Base-by-base conservation (phyloP, 768 basidiomycete species). In the Suillus weaverae region DNA sequence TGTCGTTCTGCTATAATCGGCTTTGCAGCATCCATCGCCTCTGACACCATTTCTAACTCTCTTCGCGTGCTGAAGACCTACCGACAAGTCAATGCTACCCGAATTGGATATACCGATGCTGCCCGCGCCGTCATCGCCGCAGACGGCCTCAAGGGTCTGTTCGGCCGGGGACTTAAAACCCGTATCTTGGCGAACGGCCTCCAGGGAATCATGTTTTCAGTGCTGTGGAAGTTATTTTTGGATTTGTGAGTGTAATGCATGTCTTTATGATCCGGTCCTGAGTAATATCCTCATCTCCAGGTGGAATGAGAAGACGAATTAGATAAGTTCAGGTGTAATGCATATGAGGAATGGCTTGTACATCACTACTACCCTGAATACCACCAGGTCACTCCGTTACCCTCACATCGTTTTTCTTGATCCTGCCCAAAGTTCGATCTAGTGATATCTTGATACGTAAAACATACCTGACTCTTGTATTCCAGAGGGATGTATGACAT, bases 61-160 rank as follows among this genome's bases (percentile, higher is more conserved):
- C 80, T 99, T 2, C 86, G 94, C 22, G 96, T 99, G 3, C 78
- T 99, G 72, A 99, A 98, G 84, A 98, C 97, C 0, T 98, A 97
- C 77, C 81, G 96, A 18, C 97, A 99, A 74, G 94, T 96, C 38
- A 87, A 95, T 72, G 89, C 90, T 66, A 86, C 86, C 5, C 84
- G 86, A 36, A 89, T 99, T 18, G 86, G 89, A 1, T 99, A 98
- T 73, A 63, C 82, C 5, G 86, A 89, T 60, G 92, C 94, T 0
- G 95, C 93, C 0, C 83, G 83, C 56, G 87, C 85, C 6, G 91
- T 99, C 55, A 80, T 97, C 43, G 84, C 83, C 1, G 77, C 79
- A 0, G 95, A 97, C 68, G 96, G 95, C 13, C 62, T 89, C n/a
- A 71, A 73, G 26, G 95, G 94, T 6, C 77, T 99, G 35, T 89